Percentiles rank a stretch among this genome's conserved stretches.
Evolutionary conservation across 169 alveolate genomes (phyloP).

Genomic region (Theileria sp.): DNA sequence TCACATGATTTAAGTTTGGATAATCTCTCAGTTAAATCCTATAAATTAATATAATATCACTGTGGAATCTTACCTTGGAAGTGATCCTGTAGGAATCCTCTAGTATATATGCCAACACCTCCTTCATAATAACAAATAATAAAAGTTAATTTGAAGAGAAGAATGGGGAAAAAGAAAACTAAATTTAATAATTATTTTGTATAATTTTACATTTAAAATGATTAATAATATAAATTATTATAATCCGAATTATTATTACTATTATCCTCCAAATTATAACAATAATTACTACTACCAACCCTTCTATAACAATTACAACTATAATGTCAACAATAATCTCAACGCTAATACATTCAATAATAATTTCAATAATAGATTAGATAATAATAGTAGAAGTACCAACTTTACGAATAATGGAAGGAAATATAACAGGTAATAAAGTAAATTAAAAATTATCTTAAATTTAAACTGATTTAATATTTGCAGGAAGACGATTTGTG

Average conservation of each 20-base stretch:
- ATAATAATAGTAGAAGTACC: background rate
- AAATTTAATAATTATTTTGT: background rate
- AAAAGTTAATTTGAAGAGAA: background rate
- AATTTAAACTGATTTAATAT: background rate
- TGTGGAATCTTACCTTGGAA: background rate
- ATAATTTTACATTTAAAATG: background rate
- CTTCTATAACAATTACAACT: background rate
- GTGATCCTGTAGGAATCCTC: background rate
- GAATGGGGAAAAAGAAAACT: background rate
- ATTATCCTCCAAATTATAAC: background rate
- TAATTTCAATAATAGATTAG: background rate
- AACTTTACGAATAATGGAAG: conserved; percentile 1
- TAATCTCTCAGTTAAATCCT: background rate
- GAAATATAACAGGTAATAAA: too few species aligned
- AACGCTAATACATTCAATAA: background rate
- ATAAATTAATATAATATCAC: background rate
- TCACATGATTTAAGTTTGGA: background rate
- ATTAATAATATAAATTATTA: background rate
- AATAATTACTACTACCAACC: background rate
- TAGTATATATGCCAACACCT: background rate
- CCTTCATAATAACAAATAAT: background rate
- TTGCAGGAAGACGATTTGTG: conserved; percentile 28
- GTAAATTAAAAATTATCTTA: too few species aligned
- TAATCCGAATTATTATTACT: background rate
- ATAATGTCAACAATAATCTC: background rate